Conservation (phyloP, 139 green algal species). For the Axilococcus clingmanii region DNA sequence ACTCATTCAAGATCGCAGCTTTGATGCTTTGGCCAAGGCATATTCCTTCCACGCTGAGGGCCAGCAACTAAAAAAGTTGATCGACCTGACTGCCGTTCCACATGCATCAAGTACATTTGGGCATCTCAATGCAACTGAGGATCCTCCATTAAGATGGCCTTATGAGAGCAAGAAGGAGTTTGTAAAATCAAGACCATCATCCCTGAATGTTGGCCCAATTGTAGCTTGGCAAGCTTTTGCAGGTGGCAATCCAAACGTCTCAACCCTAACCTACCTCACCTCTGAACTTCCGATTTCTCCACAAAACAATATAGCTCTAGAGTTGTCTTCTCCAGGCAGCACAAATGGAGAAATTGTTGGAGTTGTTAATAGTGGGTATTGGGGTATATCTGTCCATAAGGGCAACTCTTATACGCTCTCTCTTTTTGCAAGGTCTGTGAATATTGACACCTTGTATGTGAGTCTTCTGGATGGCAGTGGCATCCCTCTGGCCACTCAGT, state of each 20-base stretch:
- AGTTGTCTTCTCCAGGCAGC: slow-evolving; percentile 10
- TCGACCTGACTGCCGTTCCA: background rate
- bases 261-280: slow-evolving; percentile 4
- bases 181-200: background rate
- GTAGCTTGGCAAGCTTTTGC: slow-evolving; percentile 7
- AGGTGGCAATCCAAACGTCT: too few species aligned
- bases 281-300: slow-evolving; percentile 6
- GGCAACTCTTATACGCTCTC: slow-evolving; percentile 1
- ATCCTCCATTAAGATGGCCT: too few species aligned
- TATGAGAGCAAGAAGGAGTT: background rate
- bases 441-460: background rate
- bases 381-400: slow-evolving; percentile 24
- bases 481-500: background rate
- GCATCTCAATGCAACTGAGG: background rate
- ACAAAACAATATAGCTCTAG: slow-evolving; percentile 28
- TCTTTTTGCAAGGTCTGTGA: slow-evolving; percentile 1
- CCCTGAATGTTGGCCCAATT: slow-evolving; percentile 2
- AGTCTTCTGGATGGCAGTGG: background rate
- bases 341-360: slow-evolving; percentile 2
- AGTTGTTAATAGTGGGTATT: slow-evolving; percentile 35
- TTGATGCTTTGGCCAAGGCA: slow-evolving; percentile 27
- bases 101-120: background rate
- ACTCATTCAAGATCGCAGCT: slow-evolving; percentile 37
- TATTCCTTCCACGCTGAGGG: slow-evolving; percentile 4
- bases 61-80: background rate